These are phyloP conservation scores for Fusarium siculi DNA, from an alignment of 2,329 filamentous ascomycete species.

Conservation along the genomic window DNA sequence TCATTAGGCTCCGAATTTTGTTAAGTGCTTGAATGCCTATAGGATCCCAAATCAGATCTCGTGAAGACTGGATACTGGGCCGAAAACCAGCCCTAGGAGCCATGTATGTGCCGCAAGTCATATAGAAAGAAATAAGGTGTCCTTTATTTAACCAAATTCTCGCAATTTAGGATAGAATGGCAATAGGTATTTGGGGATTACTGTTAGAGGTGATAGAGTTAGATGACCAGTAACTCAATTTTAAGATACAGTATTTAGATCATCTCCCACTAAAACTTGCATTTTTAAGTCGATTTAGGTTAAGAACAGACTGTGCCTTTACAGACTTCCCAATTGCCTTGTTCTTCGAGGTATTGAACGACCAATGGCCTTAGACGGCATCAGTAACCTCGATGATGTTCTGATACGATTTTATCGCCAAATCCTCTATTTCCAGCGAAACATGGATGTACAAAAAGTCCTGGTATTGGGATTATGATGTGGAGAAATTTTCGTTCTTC, in stretches of 20 bases:
- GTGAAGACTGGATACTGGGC: neutral
- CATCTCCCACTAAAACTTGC: rapidly evolving
- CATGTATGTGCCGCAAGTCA: rapidly evolving
- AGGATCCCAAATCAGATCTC: neutral
- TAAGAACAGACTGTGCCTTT: rapidly evolving
- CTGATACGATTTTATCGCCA: neutral
- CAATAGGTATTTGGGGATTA: neutral
- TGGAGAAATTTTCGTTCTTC: neutral
- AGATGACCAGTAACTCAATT: neutral
- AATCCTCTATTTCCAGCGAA: neutral
- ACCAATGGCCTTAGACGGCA: neutral
- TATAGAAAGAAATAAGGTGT: rapidly evolving
- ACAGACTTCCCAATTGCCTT: neutral
- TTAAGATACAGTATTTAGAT: neutral
- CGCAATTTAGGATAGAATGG: rapidly evolving
- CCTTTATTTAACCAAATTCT: rapidly evolving
- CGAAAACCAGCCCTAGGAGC: neutral
- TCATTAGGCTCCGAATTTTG: neutral
- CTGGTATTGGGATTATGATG: neutral
- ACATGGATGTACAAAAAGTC: neutral
- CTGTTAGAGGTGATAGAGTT: neutral
- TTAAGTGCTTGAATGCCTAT: neutral
- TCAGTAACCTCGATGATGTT: rapidly evolving
- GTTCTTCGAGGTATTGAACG: neutral
- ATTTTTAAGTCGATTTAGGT: neutral